phyloP scores from a whole-genome alignment of 345 rosid genomes.

The Kernera saxatilis region DNA sequence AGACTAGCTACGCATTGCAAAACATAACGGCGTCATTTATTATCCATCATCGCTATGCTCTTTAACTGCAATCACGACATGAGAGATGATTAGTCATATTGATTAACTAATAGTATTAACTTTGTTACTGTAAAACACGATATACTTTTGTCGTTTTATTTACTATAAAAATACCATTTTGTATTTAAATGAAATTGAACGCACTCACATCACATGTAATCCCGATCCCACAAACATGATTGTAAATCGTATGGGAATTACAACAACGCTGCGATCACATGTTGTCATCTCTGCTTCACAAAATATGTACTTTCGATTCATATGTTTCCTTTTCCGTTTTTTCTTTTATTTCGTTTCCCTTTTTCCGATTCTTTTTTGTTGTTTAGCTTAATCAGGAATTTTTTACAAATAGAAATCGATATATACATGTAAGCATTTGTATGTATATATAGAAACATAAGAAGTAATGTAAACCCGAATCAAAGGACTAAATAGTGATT shows the following conservation, averaged over 20 bases:
- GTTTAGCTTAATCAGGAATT: conserved; percentile 7
- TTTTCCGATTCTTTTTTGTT: background rate
- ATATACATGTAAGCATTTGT: background rate
- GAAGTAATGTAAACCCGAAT: background rate
- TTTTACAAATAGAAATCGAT: background rate
- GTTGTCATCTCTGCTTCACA: conserved; percentile 19
- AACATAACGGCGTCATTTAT: background rate
- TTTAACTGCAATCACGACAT: conserved; percentile 1
- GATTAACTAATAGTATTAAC: background rate
- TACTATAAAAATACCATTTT: background rate
- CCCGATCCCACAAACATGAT: conserved; percentile 22
- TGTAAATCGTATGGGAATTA: conserved; percentile 2
- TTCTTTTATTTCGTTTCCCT: background rate
- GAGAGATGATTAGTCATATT: conserved; percentile 3
- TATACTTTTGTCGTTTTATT: background rate
- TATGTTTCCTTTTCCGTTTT: background rate
- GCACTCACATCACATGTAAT: conserved; percentile 16
- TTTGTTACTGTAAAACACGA: background rate
- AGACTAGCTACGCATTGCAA: background rate
- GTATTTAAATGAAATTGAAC: background rate
- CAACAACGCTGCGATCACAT: conserved; percentile 12
- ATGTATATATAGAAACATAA: background rate
- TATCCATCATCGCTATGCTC: background rate
- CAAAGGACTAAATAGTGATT: background rate
- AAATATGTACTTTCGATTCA: background rate